Evolutionary conservation across 1,139 yeast genomes (phyloP).

Genomic region (Dujonia santamariae): DNA sequence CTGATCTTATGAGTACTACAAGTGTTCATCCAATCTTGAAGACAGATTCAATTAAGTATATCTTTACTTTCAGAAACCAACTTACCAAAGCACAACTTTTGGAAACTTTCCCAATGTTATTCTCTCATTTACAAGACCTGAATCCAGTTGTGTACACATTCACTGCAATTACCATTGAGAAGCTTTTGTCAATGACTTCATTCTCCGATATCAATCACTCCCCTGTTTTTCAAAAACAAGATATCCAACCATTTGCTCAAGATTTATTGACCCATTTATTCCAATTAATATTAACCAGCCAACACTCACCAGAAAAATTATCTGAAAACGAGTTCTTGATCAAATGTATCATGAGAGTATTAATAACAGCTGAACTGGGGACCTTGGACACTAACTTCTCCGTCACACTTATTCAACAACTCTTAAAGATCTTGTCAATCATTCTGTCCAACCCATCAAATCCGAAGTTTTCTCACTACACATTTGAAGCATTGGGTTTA

Average conservation of each 20-base stretch:
- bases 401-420: slow-evolving; percentile 55
- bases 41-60: slow-evolving; percentile 91
- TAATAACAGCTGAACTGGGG: slow-evolving; percentile 67
- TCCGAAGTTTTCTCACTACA: slow-evolving; percentile 87
- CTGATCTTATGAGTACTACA: slow-evolving; percentile 38
- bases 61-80: slow-evolving; percentile 88
- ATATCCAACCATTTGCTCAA: slow-evolving; percentile 49
- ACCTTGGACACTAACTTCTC: slow-evolving; percentile 39
- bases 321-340: slow-evolving; percentile 94
- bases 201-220: slow-evolving; percentile 43
- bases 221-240: slow-evolving; percentile 65
- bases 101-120: slow-evolving; percentile 77
- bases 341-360: slow-evolving; percentile 82
- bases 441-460: slow-evolving; percentile 91
- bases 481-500: slow-evolving; percentile 84
- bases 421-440: slow-evolving; percentile 63
- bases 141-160: slow-evolving; percentile 90
- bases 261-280: slow-evolving; percentile 65
- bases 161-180: slow-evolving; percentile 89
- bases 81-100: slow-evolving; percentile 79
- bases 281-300: slow-evolving; percentile 50
- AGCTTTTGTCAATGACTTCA: slow-evolving; percentile 74
- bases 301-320: slow-evolving; percentile 76
- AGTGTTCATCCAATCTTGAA: slow-evolving; percentile 65
- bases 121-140: slow-evolving; percentile 56